These are phyloP conservation scores for Fusarium nygamai DNA, from an alignment of 2,329 filamentous ascomycete species.

Conservation along the genomic window DNA sequence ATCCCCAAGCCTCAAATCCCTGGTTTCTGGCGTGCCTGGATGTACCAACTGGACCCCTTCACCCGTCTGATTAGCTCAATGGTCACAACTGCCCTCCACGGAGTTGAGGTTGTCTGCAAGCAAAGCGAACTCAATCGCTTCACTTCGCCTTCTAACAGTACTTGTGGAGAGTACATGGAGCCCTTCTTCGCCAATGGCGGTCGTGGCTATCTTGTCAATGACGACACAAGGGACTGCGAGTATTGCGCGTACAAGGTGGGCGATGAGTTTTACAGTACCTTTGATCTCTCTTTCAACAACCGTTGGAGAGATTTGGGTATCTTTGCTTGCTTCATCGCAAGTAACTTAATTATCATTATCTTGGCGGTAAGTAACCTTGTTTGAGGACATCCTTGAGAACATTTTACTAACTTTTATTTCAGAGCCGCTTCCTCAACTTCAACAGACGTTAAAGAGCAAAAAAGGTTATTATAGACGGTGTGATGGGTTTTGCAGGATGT, in stretches of 20 bases:
- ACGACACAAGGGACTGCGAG: conserved; percentile 72
- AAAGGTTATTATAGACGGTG: background rate
- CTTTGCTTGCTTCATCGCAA: conserved; percentile 77
- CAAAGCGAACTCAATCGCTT: conserved; percentile 69
- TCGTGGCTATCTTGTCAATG: conserved; percentile 75
- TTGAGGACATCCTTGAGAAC: background rate
- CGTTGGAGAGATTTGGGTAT: conserved; percentile 89
- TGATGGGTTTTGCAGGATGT: background rate
- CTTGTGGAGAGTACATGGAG: conserved; percentile 42
- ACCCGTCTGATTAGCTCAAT: conserved; percentile 73
- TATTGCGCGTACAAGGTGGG: conserved; percentile 84
- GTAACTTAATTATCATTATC: conserved; percentile 74
- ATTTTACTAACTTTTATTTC: conserved; percentile 11
- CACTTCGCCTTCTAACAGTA: conserved; percentile 63
- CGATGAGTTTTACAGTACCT: conserved; percentile 78
- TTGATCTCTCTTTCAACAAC: conserved; percentile 73
- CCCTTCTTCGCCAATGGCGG: conserved; percentile 61
- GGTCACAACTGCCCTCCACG: conserved; percentile 70
- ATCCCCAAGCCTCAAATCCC: conserved; percentile 81
- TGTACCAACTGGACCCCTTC: conserved; percentile 72
- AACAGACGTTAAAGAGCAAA: conserved; percentile 56
- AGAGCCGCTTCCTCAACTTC: conserved; percentile 64
- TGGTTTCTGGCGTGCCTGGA: conserved; percentile 79
- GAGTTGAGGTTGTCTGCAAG: conserved; percentile 61
- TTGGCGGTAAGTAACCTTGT: conserved; percentile 56